Evolutionary conservation across 2,329 filamentous ascomycete genomes (phyloP).

Genomic region (Lomentospora prolificans): DNA sequence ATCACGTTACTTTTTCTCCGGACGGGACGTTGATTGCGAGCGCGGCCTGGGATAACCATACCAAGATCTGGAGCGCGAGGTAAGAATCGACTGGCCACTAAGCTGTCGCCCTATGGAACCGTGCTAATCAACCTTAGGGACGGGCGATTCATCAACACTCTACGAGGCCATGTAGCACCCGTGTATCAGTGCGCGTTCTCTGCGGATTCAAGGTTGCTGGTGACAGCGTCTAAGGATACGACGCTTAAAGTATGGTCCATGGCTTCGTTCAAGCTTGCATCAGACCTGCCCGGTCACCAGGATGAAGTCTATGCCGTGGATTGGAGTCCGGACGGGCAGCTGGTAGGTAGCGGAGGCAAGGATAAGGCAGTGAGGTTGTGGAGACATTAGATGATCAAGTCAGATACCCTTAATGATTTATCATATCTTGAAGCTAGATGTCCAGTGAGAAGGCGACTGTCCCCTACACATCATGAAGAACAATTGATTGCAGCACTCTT

Average conservation of each 20-base stretch:
- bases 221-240: slow-evolving; percentile 82
- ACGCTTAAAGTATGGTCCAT: slow-evolving; percentile 95
- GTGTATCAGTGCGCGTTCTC: slow-evolving; percentile 93
- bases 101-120: too few relatives aligned
- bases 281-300: slow-evolving; percentile 78
- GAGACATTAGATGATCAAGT: slow-evolving; percentile 41
- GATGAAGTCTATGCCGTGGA: slow-evolving; percentile 93
- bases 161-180: slow-evolving; percentile 79
- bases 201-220: slow-evolving; percentile 79
- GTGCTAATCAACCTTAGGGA: slow-evolving; percentile 30
- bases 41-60: slow-evolving; percentile 86
- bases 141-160: slow-evolving; percentile 72
- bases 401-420: slow-evolving; percentile 5
- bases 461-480: too few relatives aligned
- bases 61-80: slow-evolving; percentile 79
- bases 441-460: too few relatives aligned
- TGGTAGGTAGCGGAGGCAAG: slow-evolving; percentile 84
- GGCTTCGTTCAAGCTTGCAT: slow-evolving; percentile 66
- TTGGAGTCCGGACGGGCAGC: slow-evolving; percentile 85
- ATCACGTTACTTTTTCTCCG: slow-evolving; percentile 89
- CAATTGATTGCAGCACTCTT: too few relatives aligned
- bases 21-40: slow-evolving; percentile 83
- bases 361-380: slow-evolving; percentile 70
- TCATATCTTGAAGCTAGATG: too few relatives aligned
- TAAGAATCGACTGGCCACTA: too few relatives aligned